Evolutionary conservation across 768 basidiomycete genomes (phyloP), one percentile per base, ranked within the genome.

Genomic region (Butyriboletus loyo): DNA sequence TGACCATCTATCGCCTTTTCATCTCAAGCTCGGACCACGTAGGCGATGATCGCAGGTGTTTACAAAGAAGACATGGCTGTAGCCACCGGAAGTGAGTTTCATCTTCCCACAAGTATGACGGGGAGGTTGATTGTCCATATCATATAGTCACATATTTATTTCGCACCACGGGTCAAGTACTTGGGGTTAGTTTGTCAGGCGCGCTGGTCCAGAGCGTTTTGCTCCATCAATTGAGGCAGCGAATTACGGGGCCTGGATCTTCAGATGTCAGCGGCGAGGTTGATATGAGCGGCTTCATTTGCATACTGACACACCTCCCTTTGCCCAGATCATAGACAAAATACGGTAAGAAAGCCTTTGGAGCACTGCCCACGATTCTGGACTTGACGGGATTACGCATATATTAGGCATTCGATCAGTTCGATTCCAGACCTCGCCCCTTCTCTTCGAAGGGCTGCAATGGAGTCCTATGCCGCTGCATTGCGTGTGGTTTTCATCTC

Each of bases 121-220:
- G 19, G 30, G 22, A 32, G 43, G 49, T 55, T 64, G 34, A 49
- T 46, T n/a, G 25, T 46, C 5, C 21, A 39, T 42, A n/a, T 27
- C 49, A 37, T 42, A 17, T 60, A 96, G 93, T 95, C 62, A 90
- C 89, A 30, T 98, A 98, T 71, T 77, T 97, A 42, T 96, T 95
- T 76, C 77, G 95, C 57, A 94, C 92, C 8, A 89, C 91, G 17
- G 95, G 95, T 3, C 96, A 98, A 75, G 97, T 97, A 22, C 78
- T 98, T 49, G 97, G 96, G 32, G 96, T 99, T 49, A 89, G 90
- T 61, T 74, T 95, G 41, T 86, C 85, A 60, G 90, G 92, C 21
- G 87, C 92, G 0, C 68, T 98, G 25, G 73, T 95, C 30, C 96
- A 99, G 70, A 80, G 82, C 6, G 78, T 96, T 32, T 77, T 99